A percentile compares a stretch with the other conserved stretches of the same genome.
These are phyloP conservation scores for Populus nigra DNA, from an alignment of 345 rosid species.

Conservation along the genomic window DNA sequence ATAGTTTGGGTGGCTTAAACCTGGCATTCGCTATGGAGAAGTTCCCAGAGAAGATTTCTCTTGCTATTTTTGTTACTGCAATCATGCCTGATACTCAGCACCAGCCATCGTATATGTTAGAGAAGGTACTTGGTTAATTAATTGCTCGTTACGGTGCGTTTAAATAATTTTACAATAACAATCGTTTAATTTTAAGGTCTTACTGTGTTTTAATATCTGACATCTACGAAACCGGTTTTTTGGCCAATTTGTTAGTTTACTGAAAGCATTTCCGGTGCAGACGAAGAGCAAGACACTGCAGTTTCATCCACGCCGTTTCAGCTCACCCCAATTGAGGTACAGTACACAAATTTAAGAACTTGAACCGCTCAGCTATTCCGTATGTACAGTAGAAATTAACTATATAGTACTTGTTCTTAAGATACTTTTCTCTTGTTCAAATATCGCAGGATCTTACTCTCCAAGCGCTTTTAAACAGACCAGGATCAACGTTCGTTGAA, in stretches of 20 bases:
- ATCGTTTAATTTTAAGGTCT: background rate
- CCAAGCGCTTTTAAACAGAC: background rate
- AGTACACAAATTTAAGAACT: background rate
- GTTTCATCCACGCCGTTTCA: slow-evolving; percentile 26
- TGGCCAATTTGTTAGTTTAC: background rate
- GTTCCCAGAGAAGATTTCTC: slow-evolving; percentile 28
- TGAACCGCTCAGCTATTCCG: background rate
- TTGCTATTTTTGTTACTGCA: slow-evolving; percentile 27
- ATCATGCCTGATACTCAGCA: slow-evolving; percentile 24
- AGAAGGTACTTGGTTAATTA: slow-evolving; percentile 24
- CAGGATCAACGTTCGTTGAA: slow-evolving; percentile 8
- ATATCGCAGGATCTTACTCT: background rate
- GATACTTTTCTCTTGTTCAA: background rate
- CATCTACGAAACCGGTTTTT: background rate
- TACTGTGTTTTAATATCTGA: background rate
- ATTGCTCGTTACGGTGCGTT: background rate
- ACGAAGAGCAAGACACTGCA: slow-evolving; percentile 17
- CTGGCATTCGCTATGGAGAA: slow-evolving; percentile 37
- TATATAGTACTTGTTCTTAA: background rate
- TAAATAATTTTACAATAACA: background rate
- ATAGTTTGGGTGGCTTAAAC: slow-evolving; percentile 33
- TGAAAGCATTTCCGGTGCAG: background rate
- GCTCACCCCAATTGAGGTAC: slow-evolving; percentile 31
- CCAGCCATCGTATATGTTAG: slow-evolving; percentile 9
- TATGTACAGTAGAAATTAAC: too few relatives aligned